Conservation (phyloP, 805 yeast species). For the Metschnikowia aberdeeniae region DNA sequence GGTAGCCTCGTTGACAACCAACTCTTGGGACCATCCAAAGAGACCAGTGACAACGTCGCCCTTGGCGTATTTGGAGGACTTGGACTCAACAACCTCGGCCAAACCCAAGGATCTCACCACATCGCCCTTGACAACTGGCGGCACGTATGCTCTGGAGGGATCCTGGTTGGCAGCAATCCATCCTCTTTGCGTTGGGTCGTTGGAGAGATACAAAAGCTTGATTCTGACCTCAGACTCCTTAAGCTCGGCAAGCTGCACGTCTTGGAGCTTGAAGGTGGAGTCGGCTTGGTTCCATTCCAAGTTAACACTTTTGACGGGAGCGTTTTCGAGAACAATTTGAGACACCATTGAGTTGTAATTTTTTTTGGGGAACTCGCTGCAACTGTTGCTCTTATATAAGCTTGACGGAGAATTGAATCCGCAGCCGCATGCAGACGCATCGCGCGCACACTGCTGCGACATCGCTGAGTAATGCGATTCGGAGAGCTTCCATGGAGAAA, state of each 20-base stretch:
- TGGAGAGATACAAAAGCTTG: conserved; percentile 46
- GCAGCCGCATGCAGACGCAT: not conserved
- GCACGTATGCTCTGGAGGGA: conserved; percentile 28
- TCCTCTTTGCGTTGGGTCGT: conserved; percentile 60
- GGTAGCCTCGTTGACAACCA: conserved; percentile 26
- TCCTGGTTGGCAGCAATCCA: conserved; percentile 44
- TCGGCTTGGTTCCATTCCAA: conserved; percentile 19
- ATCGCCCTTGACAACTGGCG: conserved; percentile 42
- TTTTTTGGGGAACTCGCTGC: not conserved
- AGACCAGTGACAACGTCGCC: conserved; percentile 44
- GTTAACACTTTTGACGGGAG: conserved; percentile 22
- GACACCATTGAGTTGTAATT: conserved; percentile 13
- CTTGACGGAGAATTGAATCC: conserved; percentile 5
- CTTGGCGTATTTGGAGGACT: conserved; percentile 31
- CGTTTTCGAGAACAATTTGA: conserved; percentile 20
- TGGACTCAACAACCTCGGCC: conserved; percentile 48
- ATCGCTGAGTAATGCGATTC: not conserved
- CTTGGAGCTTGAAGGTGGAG: conserved; percentile 29
- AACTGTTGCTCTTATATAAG: not conserved
- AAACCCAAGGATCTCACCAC: conserved; percentile 45
- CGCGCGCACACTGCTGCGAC: not conserved
- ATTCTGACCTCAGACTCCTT: conserved; percentile 41
- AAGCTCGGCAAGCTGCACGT: conserved; percentile 16
- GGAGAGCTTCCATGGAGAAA: not conserved
- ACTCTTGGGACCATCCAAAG: conserved; percentile 48